Evolutionary conservation across 129 eudicot genomes (phyloP).

Genomic region (Smallanthus sonchifolius): DNA sequence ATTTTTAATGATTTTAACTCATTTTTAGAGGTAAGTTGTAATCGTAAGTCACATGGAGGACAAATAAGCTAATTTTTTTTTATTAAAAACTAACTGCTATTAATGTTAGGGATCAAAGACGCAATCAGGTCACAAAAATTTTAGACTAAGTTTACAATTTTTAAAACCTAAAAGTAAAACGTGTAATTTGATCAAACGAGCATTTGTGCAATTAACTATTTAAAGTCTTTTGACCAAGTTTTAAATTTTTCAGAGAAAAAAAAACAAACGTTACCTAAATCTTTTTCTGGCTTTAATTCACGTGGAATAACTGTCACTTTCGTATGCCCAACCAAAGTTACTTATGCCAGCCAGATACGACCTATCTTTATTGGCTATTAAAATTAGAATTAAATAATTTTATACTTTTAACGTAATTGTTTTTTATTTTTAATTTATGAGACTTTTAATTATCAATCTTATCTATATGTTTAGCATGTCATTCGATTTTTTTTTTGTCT

Average conservation of each 20-base stretch:
- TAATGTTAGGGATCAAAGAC: too few species aligned
- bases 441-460: neutral
- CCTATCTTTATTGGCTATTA: neutral
- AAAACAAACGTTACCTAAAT: neutral
- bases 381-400: neutral
- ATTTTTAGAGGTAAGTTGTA: too few species aligned
- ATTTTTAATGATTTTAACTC: too few species aligned
- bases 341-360: neutral
- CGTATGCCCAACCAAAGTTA: neutral
- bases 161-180: too few species aligned
- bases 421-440: neutral
- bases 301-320: neutral
- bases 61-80: too few species aligned
- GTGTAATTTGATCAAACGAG: too few species aligned
- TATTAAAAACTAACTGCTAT: too few species aligned
- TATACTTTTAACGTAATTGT: neutral
- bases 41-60: too few species aligned
- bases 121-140: too few species aligned
- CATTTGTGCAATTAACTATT: too few species aligned
- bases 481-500: neutral
- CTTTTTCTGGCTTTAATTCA: neutral
- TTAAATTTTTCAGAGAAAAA: neutral
- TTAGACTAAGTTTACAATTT: too few species aligned
- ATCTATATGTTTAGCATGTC: neutral
- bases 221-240: neutral